These are phyloP conservation scores for Anaeromyces robustus DNA, from an alignment of 192 early-diverging fungal genomes.

Conservation along the genomic window DNA sequence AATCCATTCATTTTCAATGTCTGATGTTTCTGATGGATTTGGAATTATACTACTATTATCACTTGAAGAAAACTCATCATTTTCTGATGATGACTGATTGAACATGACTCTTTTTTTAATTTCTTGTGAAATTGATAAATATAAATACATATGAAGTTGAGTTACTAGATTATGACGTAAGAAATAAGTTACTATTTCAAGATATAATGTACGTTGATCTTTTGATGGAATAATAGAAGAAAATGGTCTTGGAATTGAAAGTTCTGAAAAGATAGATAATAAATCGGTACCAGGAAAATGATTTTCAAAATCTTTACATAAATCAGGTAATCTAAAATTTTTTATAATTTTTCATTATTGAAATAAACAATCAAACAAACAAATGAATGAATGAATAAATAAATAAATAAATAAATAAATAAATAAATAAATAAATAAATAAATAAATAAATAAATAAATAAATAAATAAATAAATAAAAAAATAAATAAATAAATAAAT, in stretches of 20 bases:
- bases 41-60: neutral
- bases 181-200: conserved; percentile 70
- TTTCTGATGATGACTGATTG: neutral
- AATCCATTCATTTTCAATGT: conserved; percentile 29
- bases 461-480: too few species aligned
- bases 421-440: conserved; percentile 1
- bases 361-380: too few species aligned
- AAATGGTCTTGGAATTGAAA: conserved; percentile 39
- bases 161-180: conserved; percentile 58
- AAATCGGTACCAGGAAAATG: conserved; percentile 41
- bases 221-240: conserved; percentile 34
- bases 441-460: too few species aligned
- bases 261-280: conserved; percentile 29
- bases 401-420: too few species aligned
- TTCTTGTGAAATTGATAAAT: conserved; percentile 42
- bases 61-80: neutral
- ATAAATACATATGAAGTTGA: conserved; percentile 68
- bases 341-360: conserved; percentile 5
- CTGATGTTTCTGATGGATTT: conserved; percentile 21
- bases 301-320: conserved; percentile 28
- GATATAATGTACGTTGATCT: conserved; percentile 45
- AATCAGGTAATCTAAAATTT: conserved; percentile 16
- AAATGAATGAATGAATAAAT: too few species aligned
- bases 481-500: too few species aligned
- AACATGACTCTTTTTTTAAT: conserved; percentile 16